Base-by-base conservation (phyloP, 2,329 filamentous ascomycete genomes). In the Fusarium sp. region DNA sequence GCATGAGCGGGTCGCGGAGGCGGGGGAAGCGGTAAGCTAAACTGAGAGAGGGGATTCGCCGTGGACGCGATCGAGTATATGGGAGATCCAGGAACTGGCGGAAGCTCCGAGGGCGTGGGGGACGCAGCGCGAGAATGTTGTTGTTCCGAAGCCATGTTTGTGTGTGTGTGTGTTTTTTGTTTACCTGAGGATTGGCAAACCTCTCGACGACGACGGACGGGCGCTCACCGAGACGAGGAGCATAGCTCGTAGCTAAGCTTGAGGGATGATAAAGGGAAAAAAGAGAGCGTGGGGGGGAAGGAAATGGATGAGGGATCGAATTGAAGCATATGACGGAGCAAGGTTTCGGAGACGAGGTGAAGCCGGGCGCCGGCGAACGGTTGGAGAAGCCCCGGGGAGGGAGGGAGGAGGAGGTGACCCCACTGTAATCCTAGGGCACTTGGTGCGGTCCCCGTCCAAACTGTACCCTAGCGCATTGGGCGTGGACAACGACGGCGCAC, bases 61-160 rank as follows among this genome's bases (percentile, higher is more conserved):
- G 90, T 92, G 45, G 89, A 91, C 66, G 90, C 89, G 79, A 91
- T 87, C 16, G 90, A 91, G 80, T 89, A 91, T 27, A 90, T 88
- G 42, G 90, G 90, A 20, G 90, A 92, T n/a, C 83, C 82, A 7
- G 90, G 90, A n/a, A 92, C 84, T 1, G 89, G 87, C 20, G 89
- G 89, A 0, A 91, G 83, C 72, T 88, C 85, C n/a, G 88, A 89
- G 11, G 85, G 87, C 37, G 87, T 85, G 37, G 89, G 89, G 29
- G 88, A 88, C 38, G 82, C 82, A 34, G 84, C 81, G 62, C 83
- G 81, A 62, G 82, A 82, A 38, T 74, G 57, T 22, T 47, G 42
- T 27, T 47, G 42, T 52, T 77, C 76, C 54, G 80, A 77, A 42
- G 82, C 76, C 82, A 84, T 84, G 71, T 72, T 71, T 77, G 40